These are phyloP conservation scores for Candida ulmi DNA, from an alignment of 805 yeast species.

Conservation along the genomic window DNA sequence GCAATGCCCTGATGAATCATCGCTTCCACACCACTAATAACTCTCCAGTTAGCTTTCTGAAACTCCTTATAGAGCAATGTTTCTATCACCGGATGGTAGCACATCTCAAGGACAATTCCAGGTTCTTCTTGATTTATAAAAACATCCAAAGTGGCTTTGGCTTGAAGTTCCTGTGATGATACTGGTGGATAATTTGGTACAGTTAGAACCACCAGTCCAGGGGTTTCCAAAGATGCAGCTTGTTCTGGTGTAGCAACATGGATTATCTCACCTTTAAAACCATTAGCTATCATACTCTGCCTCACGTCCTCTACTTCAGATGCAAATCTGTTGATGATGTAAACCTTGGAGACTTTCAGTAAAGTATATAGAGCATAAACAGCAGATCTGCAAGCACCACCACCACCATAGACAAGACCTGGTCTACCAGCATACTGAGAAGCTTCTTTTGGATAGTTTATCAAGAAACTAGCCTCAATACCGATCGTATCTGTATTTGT, in stretches of 20 bases:
- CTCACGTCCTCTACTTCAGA: slow-evolving; percentile 16
- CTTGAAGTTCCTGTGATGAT: slow-evolving; percentile 12
- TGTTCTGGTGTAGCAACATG: slow-evolving; percentile 17
- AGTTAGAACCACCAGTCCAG: slow-evolving; percentile 16
- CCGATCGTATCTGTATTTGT: slow-evolving; percentile 25
- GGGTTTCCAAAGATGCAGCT: slow-evolving; percentile 13
- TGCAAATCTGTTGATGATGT: slow-evolving; percentile 20
- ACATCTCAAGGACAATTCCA: slow-evolving; percentile 22
- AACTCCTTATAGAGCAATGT: slow-evolving; percentile 16
- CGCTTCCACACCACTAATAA: slow-evolving; percentile 22
- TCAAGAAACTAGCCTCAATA: slow-evolving; percentile 15
- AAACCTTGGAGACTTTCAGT: slow-evolving; percentile 19
- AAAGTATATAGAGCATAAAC: slow-evolving; percentile 19
- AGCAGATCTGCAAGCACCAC: slow-evolving; percentile 24
- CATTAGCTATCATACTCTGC: slow-evolving; percentile 15
- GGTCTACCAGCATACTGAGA: slow-evolving; percentile 10
- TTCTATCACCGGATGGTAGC: slow-evolving; percentile 21
- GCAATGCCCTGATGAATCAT: slow-evolving; percentile 24
- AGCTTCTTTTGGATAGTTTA: slow-evolving; percentile 17
- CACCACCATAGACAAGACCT: slow-evolving; percentile 23
- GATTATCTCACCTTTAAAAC: slow-evolving; percentile 21
- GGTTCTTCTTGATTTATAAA: slow-evolving; percentile 10
- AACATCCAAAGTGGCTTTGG: slow-evolving; percentile 19
- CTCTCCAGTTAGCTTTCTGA: slow-evolving; percentile 13
- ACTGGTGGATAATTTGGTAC: slow-evolving; percentile 20